phyloP scores from a whole-genome alignment of 331 rosid genomes.

The Spiraea crenata region DNA sequence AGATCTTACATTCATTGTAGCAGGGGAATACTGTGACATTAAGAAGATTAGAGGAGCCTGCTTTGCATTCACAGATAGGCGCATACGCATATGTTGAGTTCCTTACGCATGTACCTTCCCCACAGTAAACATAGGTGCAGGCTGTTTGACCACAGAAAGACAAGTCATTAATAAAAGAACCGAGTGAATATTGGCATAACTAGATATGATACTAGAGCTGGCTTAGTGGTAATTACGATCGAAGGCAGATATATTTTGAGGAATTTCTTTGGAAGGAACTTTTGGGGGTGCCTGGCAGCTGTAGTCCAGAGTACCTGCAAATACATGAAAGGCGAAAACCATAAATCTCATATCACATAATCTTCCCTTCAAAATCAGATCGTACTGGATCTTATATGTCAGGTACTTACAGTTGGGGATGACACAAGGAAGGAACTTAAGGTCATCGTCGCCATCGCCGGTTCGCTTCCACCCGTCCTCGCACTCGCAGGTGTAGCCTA shows the following conservation, averaged over 20 bases:
- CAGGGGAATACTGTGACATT: conserved; percentile 58
- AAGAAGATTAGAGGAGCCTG: conserved; percentile 60
- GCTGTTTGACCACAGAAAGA: conserved; percentile 38
- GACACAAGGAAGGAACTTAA: conserved; percentile 79
- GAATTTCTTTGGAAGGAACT: conserved; percentile 42
- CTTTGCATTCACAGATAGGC: conserved; percentile 47
- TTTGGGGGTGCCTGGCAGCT: conserved; percentile 75
- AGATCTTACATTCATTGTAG: conserved; percentile 62
- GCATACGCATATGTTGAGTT: conserved; percentile 39
- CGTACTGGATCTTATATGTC: too few species aligned
- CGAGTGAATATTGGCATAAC: background rate
- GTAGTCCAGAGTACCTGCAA: conserved; percentile 61
- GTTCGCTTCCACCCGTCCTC: conserved; percentile 63
- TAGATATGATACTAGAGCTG: background rate
- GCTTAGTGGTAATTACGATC: conserved; percentile 47
- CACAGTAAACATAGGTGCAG: conserved; percentile 88
- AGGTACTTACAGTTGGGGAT: conserved; percentile 65
- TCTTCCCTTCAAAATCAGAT: background rate
- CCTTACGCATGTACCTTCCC: conserved; percentile 52
- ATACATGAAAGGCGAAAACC: background rate
- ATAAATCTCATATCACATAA: background rate
- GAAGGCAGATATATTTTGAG: conserved; percentile 48
- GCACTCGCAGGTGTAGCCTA: conserved; percentile 60
- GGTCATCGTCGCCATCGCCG: conserved; percentile 27
- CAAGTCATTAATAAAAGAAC: background rate